Base-by-base conservation (phyloP, 371 early-diverging fungal genomes). In the Zopfochytrium polystomum region DNA sequence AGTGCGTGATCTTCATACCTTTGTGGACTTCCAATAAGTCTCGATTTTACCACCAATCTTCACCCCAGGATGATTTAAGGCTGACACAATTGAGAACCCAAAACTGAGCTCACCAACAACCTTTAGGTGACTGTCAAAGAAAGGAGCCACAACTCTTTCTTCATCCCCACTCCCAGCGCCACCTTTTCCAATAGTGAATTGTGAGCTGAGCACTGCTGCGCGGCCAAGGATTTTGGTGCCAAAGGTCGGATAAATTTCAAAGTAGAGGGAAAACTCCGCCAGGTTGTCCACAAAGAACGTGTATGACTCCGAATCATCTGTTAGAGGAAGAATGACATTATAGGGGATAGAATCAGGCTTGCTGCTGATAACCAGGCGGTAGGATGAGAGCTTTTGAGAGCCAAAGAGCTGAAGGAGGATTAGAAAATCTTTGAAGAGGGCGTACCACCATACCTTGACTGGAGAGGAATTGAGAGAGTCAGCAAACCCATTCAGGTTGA, bases 21-120 rank as follows among this genome's bases (percentile, higher is more conserved):
- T 87, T 0, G 92, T 90, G 2, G 94, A 88, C 74, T 95, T 95
- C 97, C 97, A 96, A 58, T 96, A 96, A 0, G 97, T 96, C 65
- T 93, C 93, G 32, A 95, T 85, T 25, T 87, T 83, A 23, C 97
- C 97, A 9, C 95, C 96, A 60, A 96, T 92, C 67, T 87, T 86
- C 52, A 96, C 72, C 20, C 85, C 80, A 0, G 90, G 88, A 34
- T 91, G 94, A 32, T 79, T 77, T 71, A 96, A 94, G 0, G 98
- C 94, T 51, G 83, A 82, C 30, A 97, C 85, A 0, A 93, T 81
- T 7, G 87, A 78, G 58, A 87, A 90, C 56, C 84, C 88, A 60
- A 93, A 90, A 13, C 84, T 72, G 2, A 96, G 67, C 65, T 96
- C 93, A 0, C 95, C 98, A 29, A 97, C 88, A 0, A 93, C 87